Base-by-base conservation (phyloP, 2,329 filamentous ascomycete species). In the Coniochaeta hoffmannii region DNA sequence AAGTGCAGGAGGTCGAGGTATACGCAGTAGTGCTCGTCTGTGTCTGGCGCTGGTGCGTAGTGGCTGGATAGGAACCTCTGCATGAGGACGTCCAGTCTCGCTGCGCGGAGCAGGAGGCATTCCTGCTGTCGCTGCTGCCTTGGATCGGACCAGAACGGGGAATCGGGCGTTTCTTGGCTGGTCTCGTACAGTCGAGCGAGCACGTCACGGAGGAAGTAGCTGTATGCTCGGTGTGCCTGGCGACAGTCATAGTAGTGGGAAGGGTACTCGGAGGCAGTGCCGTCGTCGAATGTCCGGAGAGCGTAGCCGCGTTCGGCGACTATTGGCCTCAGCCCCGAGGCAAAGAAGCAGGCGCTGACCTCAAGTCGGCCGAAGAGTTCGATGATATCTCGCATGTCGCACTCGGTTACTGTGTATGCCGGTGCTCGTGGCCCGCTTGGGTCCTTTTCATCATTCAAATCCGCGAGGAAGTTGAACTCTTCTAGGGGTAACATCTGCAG, bases 301-400 rank as follows among this genome's bases (percentile, higher is more conserved):
- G 50, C 35, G 53, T 65, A 64, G 5, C 55, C 57, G 38, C 58
- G 57, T 49, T 61, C 54, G 12, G 63, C 61, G 11, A 66, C 34
- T 35, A 61, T 58, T 15, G 63, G 63, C n/a, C 59, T 59, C 55
- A 65, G 56, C 30, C 57, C 59, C n/a, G 52, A 57, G 17, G 62
- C 57, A 53, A 63, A 64, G 56, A 65, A 60, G 55, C 61, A 62
- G 10, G 63, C 59, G 3, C 57, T 59, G 8, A 58, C 52, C 52
- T 66, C 63, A 26, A 64, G 57, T 1, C 60, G 62, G 38, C 58
- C 58, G 41, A 66, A 66, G 28, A 65, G 59, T 19, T 57, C 59
- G 56, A 65, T 60, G 44, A 65, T 61, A 31, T 64, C 61, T 8
- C 58, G 46, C 59, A 65, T 63, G 28, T 58, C 54, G 24, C 61